These are phyloP conservation scores for Phoenix dactylifera DNA, from an alignment of 176 grass and related monocot genomes.

Conservation along the genomic window DNA sequence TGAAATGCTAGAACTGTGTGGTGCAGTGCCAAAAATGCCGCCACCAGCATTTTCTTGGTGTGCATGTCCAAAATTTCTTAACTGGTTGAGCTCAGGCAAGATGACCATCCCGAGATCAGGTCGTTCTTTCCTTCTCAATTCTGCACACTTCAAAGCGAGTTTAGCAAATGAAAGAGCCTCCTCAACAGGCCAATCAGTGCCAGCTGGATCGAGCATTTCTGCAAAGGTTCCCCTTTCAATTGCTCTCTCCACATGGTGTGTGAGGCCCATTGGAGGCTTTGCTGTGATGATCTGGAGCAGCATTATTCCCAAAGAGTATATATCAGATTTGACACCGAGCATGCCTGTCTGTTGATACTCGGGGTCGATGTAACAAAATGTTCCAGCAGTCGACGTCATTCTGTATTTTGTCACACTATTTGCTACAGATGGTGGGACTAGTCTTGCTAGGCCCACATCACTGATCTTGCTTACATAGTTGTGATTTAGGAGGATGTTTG, in stretches of 20 bases:
- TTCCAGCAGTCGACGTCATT: conserved; percentile 78
- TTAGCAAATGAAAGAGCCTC: conserved; percentile 48
- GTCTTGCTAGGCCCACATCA: conserved; percentile 74
- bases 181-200: conserved; percentile 64
- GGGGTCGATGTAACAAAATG: conserved; percentile 89
- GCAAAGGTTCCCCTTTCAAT: conserved; percentile 57
- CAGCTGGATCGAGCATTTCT: conserved; percentile 54
- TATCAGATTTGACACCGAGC: conserved; percentile 72
- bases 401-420: conserved; percentile 58
- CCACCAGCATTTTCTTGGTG: conserved; percentile 25
- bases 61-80: conserved; percentile 33
- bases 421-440: conserved; percentile 56
- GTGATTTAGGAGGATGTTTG: conserved; percentile 88
- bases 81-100: conserved; percentile 52
- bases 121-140: conserved; percentile 69
- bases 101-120: conserved; percentile 61
- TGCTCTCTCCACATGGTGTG: conserved; percentile 49
- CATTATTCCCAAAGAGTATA: conserved; percentile 78
- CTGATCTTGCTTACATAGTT: conserved; percentile 89
- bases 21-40: neutral
- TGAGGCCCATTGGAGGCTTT: conserved; percentile 69
- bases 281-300: conserved; percentile 88
- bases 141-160: conserved; percentile 53
- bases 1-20: no score
- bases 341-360: conserved; percentile 96